A percentile compares a stretch with the other conserved stretches of the same genome.
Evolutionary conservation across 805 yeast genomes (phyloP).

Genomic region (Millerago galiae): DNA sequence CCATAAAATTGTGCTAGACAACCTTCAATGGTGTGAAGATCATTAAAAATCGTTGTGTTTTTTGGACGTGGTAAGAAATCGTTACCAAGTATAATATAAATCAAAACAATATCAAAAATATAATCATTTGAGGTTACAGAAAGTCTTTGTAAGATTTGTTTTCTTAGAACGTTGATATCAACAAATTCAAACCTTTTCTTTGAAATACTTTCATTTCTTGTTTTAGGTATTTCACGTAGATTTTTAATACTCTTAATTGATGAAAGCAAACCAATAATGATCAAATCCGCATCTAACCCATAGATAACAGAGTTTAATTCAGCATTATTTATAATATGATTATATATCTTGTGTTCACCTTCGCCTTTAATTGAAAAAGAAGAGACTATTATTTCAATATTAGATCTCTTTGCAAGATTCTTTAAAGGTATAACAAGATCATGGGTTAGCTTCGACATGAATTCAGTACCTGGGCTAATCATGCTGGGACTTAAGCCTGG

Average conservation of each 20-base stretch:
- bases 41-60: conserved; percentile 67
- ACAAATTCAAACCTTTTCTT: conserved; percentile 59
- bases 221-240: conserved; percentile 54
- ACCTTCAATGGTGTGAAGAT: conserved; percentile 52
- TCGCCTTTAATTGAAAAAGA: conserved; percentile 95
- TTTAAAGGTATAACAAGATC: conserved; percentile 71
- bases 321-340: conserved; percentile 64
- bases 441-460: conserved; percentile 74
- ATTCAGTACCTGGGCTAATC: conserved; percentile 92
- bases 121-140: conserved; percentile 21
- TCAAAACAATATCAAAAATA: conserved; percentile 77
- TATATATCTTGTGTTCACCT: conserved; percentile 96
- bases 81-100: conserved; percentile 89
- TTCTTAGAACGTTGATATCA: conserved; percentile 65
- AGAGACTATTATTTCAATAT: conserved; percentile 64
- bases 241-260: conserved; percentile 84
- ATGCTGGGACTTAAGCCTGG: conserved; percentile 80
- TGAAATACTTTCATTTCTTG: conserved; percentile 54
- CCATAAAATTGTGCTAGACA: conserved; percentile 35
- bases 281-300: conserved; percentile 92
- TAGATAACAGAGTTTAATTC: conserved; percentile 81
- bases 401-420: conserved; percentile 67
- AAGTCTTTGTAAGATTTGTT: conserved; percentile 57
- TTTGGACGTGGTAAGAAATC: conserved; percentile 91
- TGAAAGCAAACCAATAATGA: conserved; percentile 77